These are phyloP conservation scores for Coemansia sp. DNA, from an alignment of 192 early-diverging fungal genomes.

Conservation along the genomic window DNA sequence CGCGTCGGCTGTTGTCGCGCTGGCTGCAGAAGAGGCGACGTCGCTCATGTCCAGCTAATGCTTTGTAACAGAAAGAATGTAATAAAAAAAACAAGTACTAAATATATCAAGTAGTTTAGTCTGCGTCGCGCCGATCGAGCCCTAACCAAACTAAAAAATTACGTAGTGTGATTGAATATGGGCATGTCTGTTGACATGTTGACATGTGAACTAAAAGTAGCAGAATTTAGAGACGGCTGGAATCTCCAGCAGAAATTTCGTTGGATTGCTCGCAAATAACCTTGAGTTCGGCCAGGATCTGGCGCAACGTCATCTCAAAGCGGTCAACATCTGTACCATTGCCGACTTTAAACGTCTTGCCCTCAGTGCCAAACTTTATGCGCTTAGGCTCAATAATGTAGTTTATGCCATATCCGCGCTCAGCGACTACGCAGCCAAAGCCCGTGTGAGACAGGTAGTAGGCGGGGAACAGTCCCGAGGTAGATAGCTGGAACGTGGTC, in stretches of 20 bases:
- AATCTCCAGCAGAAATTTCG: conserved; percentile 5
- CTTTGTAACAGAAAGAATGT: not conserved
- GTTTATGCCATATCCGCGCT: conserved; percentile 86
- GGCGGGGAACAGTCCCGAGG: conserved; percentile 73
- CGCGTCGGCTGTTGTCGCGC: conserved; percentile 8
- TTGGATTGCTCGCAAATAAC: conserved; percentile 26
- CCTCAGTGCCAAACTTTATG: conserved; percentile 81
- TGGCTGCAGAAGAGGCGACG: conserved; percentile 2
- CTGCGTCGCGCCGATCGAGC: no score
- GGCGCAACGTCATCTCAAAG: conserved; percentile 22
- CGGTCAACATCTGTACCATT: conserved; percentile 25
- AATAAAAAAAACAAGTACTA: not conserved
- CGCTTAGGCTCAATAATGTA: conserved; percentile 67
- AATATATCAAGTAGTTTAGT: no score
- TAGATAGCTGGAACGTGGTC: conserved; percentile 70
- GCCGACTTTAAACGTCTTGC: conserved; percentile 53
- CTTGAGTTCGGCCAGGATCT: conserved; percentile 25
- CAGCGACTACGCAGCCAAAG: conserved; percentile 77
- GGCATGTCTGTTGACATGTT: not conserved
- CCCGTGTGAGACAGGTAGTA: conserved; percentile 72
- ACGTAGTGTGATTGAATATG: not conserved
- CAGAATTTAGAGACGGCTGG: conserved; percentile 12
- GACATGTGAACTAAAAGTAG: not conserved
- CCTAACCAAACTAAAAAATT: no score
- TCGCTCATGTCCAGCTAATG: conserved; percentile 8